Evolutionary conservation across 2,329 filamentous ascomycete genomes (phyloP), one percentile per base, ranked within the genome.

Genomic region (Rhinocladiella similis): DNA sequence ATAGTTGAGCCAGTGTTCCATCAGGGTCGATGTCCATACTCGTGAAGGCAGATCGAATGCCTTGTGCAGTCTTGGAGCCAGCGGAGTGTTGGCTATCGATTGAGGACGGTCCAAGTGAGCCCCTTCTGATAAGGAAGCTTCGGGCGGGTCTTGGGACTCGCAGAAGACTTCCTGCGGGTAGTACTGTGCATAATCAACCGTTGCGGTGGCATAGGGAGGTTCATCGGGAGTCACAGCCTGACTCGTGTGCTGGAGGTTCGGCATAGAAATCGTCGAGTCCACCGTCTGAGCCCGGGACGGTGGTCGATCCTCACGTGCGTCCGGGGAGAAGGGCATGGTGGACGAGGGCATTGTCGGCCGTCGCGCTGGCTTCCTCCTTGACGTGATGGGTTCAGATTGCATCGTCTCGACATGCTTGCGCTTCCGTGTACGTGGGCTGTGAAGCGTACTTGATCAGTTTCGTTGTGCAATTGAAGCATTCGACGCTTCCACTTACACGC

Each of bases 1-100:
- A 33, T 49, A 49, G n/a, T 33, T 35, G n/a, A n/a, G 13, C 47
- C 47, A 49, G 27, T 49, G 16, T 27, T 35, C 47, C 20, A 46
- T 18, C 14, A 46, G 18, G 14, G 43, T 18, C n/a, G 43, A 18
- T 7, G 43, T 46, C 43, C 43, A 46, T 18, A 46, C 43, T 7
- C 20, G 43, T 14, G 43, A 46, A 46, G 43, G 43, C n/a, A 46
- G 5, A 25, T 46, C 43, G 6, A 14, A 46, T 14, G 13, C 43
- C 27, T 18, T 46, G 43, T 46, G 20, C 4, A n/a, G 14, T 6
- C 13, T 22, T n/a, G 7, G 27, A n/a, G 43, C 13, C 14, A 46
- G 43, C 7, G 16, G 22, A 7, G 22, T 25, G 22, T 25, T 7
- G 22, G 22, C 7, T 25, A 4, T 25, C 4, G 7, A 5, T 25